Percentiles rank a stretch among this genome's conserved stretches.
phyloP scores from a whole-genome alignment of 2,329 filamentous ascomycete species.

The Ustilaginoidea virens region DNA sequence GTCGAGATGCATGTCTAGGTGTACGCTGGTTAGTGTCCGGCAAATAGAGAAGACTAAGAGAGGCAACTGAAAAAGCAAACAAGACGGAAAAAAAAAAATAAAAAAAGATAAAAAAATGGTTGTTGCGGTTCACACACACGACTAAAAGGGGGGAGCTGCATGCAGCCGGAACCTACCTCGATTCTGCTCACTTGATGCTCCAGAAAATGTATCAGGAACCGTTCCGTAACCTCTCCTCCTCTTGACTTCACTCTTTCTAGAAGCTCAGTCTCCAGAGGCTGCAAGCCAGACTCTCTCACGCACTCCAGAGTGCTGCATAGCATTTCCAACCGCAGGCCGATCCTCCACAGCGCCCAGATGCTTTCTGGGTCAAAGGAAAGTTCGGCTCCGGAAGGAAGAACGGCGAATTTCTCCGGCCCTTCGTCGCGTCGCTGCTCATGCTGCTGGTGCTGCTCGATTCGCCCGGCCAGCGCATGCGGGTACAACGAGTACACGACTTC shows the following conservation, averaged over 20 bases:
- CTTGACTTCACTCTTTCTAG: constrained; percentile 51
- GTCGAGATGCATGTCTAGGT: constrained; percentile 64
- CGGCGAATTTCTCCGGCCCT: constrained; percentile 39
- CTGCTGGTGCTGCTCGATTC: constrained; percentile 53
- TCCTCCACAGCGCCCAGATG: constrained; percentile 80
- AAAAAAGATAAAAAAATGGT: no score
- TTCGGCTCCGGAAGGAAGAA: constrained; percentile 47
- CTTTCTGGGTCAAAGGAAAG: constrained; percentile 66
- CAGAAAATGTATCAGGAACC: constrained; percentile 75
- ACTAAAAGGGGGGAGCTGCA: no score
- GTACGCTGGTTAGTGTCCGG: not conserved
- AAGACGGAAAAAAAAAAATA: no score
- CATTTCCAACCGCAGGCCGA: constrained; percentile 83
- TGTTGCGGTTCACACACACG: no score
- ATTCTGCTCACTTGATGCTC: constrained; percentile 93
- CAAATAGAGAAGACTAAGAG: no score
- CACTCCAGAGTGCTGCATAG: constrained; percentile 80
- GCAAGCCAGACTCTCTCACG: constrained; percentile 44
- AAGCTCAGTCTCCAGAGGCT: constrained; percentile 69
- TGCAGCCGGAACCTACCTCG: constrained; percentile 49
- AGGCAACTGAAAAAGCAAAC: no score
- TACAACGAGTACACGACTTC: constrained; percentile 94
- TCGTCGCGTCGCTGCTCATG: constrained; percentile 29
- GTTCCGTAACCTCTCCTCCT: constrained; percentile 77
- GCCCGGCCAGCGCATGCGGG: constrained; percentile 71